These are phyloP conservation scores for Metschnikowia dekortorum DNA, from an alignment of 805 yeast genomes.

Conservation along the genomic window DNA sequence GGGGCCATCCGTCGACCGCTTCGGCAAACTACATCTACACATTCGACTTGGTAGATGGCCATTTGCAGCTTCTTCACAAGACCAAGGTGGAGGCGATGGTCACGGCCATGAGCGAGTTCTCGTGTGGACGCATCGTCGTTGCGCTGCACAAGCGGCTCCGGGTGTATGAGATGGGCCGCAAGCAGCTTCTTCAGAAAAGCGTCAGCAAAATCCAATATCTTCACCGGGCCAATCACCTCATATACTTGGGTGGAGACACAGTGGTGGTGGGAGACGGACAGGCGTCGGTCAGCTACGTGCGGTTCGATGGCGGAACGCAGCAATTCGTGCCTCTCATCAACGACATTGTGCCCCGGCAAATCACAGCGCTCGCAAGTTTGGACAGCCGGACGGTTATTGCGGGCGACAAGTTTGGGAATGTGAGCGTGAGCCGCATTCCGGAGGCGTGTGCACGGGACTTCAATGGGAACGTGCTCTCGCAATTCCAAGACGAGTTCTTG, in stretches of 20 bases:
- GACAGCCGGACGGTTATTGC: slow-evolving; percentile 76
- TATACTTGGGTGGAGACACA: slow-evolving; percentile 48
- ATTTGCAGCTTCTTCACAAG: slow-evolving; percentile 49
- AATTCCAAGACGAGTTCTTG: slow-evolving; percentile 27
- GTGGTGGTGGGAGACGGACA: slow-evolving; percentile 69
- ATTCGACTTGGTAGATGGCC: slow-evolving; percentile 31
- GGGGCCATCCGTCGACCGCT: slow-evolving; percentile 24
- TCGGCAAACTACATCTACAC: slow-evolving; percentile 30
- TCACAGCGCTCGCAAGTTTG: slow-evolving; percentile 54
- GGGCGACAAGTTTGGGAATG: slow-evolving; percentile 85
- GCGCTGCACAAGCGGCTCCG: slow-evolving; percentile 53
- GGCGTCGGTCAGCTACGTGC: slow-evolving; percentile 57
- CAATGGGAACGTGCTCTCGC: slow-evolving; percentile 44
- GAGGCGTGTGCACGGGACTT: slow-evolving; percentile 43
- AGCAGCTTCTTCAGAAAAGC: slow-evolving; percentile 70
- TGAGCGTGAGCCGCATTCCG: slow-evolving; percentile 63
- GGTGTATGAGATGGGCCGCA: slow-evolving; percentile 69
- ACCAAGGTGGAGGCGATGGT: slow-evolving; percentile 52
- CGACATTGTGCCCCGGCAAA: slow-evolving; percentile 64
- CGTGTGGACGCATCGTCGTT: slow-evolving; percentile 55
- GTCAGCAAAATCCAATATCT: slow-evolving; percentile 42
- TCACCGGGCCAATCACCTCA: slow-evolving; percentile 49
- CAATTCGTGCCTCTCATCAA: slow-evolving; percentile 62
- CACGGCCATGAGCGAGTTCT: slow-evolving; percentile 44
- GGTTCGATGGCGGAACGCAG: slow-evolving; percentile 45